These are phyloP conservation scores for Garcia nutans DNA, from an alignment of 345 rosid species.

Conservation along the genomic window DNA sequence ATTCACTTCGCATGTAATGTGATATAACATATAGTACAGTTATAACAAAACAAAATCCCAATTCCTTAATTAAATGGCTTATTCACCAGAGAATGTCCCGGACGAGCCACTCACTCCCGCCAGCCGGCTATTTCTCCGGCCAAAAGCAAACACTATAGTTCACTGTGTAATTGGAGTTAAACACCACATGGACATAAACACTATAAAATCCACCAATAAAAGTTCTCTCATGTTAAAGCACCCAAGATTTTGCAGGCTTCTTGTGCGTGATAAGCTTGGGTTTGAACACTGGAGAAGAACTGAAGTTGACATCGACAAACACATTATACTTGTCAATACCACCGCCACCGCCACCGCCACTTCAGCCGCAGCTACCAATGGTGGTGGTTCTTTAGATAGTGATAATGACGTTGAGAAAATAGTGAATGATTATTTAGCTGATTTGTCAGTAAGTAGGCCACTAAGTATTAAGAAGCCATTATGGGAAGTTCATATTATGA, in stretches of 20 bases:
- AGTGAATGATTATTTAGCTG: conserved; percentile 48
- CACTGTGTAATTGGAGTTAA: conserved; percentile 45
- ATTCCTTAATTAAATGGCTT: conserved; percentile 8
- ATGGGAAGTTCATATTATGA: conserved; percentile 55
- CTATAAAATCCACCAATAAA: conserved; percentile 25
- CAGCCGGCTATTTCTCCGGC: conserved; percentile 54
- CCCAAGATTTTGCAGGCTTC: conserved; percentile 54
- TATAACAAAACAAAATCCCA: background rate
- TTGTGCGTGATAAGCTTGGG: conserved; percentile 44
- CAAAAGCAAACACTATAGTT: conserved; percentile 44
- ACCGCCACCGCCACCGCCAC: background rate
- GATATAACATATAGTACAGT: too few species aligned
- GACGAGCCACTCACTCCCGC: conserved; percentile 56
- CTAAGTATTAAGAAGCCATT: conserved; percentile 45
- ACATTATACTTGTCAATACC: conserved; percentile 28
- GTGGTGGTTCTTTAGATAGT: too few species aligned
- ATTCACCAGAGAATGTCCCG: background rate
- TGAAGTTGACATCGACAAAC: conserved; percentile 43
- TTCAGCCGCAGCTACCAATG: background rate
- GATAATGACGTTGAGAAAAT: conserved; percentile 14
- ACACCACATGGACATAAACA: conserved; percentile 29
- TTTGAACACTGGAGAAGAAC: conserved; percentile 50
- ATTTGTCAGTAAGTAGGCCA: conserved; percentile 39
- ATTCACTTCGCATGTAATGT: too few species aligned
- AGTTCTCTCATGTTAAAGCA: conserved; percentile 41